Base-by-base conservation (phyloP, 1,284 basidiomycete genomes). In the Ceratobasidium sp. region DNA sequence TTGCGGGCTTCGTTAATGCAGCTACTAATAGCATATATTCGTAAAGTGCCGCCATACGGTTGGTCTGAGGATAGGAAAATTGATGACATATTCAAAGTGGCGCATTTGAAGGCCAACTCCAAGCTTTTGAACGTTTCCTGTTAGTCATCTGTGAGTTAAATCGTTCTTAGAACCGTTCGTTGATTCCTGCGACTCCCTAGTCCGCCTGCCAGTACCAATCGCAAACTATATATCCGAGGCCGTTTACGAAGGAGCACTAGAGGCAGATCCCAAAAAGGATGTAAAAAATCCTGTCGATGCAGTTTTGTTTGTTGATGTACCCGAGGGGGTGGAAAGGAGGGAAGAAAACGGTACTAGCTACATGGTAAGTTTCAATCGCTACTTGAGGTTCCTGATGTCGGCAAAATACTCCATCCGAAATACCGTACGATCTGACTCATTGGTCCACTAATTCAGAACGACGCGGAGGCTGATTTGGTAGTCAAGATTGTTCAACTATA, bases 161-260 rank as follows among this genome's bases (percentile, higher is more conserved):
- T n/a, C 25, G 13, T 34, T 56, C 31, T 13, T 56, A 10, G 8
- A 10, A 27, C 12, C 15, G 20, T 34, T 8, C 31, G 0, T 25
- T 29, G 27, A 45, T 12, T 70, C n/a, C 29, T 29, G 22, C 17
- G 12, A 10, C 22, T 56, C 17, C 53, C 1, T 68, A 88, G 90
- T 92, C 73, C 86, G 91, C 1, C 91, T 92, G 89, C 90, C 91
- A 68, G 83, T 84, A 47, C 84, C 89, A 72, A 86, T 91, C 80
- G 90, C 90, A n/a, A 72, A 81, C 5, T 87, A 90, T 64, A 88
- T 92, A 55, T 91, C 89, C 29, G 74, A 82, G 53, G 79, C 80
- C 69, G 81, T 92, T 3, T 92, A 92, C 79, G 78, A 86, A 27
- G 70, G 75, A 22, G 72, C 83, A 70, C 82, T 88, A 5, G 77